A percentile compares a stretch with the other conserved stretches of the same genome.
These are phyloP conservation scores for Chlorella sp. DNA, from an alignment of 139 green algal species.

Conservation along the genomic window DNA sequence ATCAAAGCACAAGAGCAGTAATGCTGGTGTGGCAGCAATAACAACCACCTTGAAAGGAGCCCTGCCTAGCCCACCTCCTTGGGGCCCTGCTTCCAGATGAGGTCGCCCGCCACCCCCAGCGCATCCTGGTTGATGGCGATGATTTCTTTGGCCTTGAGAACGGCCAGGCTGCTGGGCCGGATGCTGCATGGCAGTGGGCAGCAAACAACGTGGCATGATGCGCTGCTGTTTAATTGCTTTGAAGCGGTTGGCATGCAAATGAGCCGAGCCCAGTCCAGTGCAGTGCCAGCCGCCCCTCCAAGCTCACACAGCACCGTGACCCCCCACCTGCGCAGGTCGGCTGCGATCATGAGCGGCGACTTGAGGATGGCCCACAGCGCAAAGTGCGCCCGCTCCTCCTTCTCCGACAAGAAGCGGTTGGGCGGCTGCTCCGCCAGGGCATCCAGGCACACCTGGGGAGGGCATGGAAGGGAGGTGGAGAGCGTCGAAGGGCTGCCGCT, in stretches of 20 bases:
- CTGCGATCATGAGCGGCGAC: slow-evolving; percentile 68
- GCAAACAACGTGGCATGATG: no score
- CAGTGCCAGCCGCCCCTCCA: no score
- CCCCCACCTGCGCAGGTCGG: slow-evolving; percentile 48
- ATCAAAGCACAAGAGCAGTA: no score
- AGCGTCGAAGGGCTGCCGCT: not conserved
- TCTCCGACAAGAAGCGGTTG: not conserved
- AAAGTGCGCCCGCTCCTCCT: slow-evolving; percentile 68
- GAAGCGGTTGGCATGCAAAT: no score
- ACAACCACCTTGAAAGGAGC: no score
- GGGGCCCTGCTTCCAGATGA: slow-evolving; percentile 60
- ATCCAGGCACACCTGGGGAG: not conserved
- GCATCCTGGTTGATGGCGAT: slow-evolving; percentile 72
- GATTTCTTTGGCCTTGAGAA: slow-evolving; percentile 52
- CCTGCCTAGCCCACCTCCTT: no score
- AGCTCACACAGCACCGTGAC: no score
- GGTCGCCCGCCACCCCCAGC: slow-evolving; percentile 66
- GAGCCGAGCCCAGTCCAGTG: no score
- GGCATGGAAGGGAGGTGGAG: not conserved
- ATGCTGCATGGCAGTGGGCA: not conserved
- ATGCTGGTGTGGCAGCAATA: no score
- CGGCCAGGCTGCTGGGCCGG: slow-evolving; percentile 9
- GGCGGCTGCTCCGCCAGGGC: not conserved
- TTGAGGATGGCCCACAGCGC: slow-evolving; percentile 75
- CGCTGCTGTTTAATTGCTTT: no score